phyloP scores from a whole-genome alignment of 345 rosid genomes.

The Citrus mangshanensis region DNA sequence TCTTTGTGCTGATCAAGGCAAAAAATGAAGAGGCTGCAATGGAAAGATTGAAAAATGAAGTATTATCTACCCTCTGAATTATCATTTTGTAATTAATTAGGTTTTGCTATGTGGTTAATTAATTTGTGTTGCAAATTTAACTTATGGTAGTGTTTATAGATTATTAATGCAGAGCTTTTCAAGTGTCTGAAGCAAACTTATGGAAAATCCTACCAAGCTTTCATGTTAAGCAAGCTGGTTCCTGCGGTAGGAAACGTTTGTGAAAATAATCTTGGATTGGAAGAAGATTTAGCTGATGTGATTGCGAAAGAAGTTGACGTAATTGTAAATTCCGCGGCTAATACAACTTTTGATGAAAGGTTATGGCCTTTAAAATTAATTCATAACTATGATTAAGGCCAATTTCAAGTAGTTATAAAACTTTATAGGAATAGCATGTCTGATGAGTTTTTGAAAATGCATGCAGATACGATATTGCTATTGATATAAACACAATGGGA shows the following conservation, averaged over 20 bases:
- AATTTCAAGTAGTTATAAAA: background rate
- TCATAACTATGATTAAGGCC: background rate
- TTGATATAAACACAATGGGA: constrained; percentile 34
- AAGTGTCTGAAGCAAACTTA: constrained; percentile 62
- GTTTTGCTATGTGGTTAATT: background rate
- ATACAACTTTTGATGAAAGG: constrained; percentile 77
- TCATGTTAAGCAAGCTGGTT: constrained; percentile 76
- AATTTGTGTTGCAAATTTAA: constrained; percentile 9
- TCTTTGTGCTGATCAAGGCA: constrained; percentile 80
- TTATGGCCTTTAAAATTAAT: background rate
- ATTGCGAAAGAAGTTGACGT: constrained; percentile 52
- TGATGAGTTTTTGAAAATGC: constrained; percentile 12
- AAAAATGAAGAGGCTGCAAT: constrained; percentile 68
- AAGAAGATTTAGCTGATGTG: constrained; percentile 52
- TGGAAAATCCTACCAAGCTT: constrained; percentile 70
- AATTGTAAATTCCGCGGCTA: constrained; percentile 62
- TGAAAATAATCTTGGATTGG: constrained; percentile 62
- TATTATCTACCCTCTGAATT: constrained; percentile 16
- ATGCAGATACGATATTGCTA: constrained; percentile 41
- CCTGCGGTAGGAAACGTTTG: constrained; percentile 82
- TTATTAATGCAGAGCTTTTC: constrained; percentile 78
- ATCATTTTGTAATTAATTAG: background rate
- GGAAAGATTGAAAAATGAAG: constrained; percentile 73
- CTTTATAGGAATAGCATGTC: no score
- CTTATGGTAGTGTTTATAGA: constrained; percentile 36